Evolutionary conservation across 2,329 filamentous ascomycete species (phyloP).

Genomic region (Aspergillus costaricaensis): DNA sequence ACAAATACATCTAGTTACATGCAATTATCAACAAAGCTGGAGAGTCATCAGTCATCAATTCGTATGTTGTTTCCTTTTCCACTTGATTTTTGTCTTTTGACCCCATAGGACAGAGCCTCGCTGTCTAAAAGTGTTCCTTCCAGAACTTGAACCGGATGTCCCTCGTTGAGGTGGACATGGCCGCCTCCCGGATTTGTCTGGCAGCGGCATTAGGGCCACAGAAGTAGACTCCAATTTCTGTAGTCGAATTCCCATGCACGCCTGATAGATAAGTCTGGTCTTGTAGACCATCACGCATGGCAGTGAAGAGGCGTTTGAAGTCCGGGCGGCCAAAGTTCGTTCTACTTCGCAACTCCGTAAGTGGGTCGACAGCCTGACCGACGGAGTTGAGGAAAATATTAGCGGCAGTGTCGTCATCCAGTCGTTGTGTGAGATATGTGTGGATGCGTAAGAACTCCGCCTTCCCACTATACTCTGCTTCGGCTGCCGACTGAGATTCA

Average conservation of each 20-base stretch:
- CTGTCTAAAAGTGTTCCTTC: slow-evolving; percentile 76
- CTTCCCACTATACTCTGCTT: slow-evolving; percentile 56
- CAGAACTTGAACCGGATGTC: slow-evolving; percentile 96
- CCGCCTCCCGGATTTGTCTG: slow-evolving; percentile 80
- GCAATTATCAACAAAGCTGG: neutral
- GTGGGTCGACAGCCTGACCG: slow-evolving; percentile 80
- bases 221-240: slow-evolving; percentile 95
- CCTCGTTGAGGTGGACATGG: slow-evolving; percentile 68
- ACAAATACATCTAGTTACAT: slow-evolving; percentile 14
- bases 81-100: neutral
- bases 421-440: slow-evolving; percentile 91
- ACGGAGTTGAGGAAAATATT: slow-evolving; percentile 98
- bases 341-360: slow-evolving; percentile 84
- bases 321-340: slow-evolving; percentile 96
- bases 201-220: slow-evolving; percentile 84
- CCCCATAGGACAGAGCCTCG: neutral
- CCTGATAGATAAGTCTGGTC: slow-evolving; percentile 83
- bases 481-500: slow-evolving; percentile 78
- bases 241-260: slow-evolving; percentile 72
- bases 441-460: slow-evolving; percentile 93
- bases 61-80: slow-evolving; percentile 1
- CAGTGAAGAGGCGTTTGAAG: slow-evolving; percentile 75
- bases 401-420: slow-evolving; percentile 88
- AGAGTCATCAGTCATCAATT: slow-evolving; percentile 27
- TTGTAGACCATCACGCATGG: slow-evolving; percentile 84